Evolutionary conservation across 176 grass and related monocot genomes (phyloP), one percentile per base, ranked within the genome.

Genomic region (Aegilops umbellulata): DNA sequence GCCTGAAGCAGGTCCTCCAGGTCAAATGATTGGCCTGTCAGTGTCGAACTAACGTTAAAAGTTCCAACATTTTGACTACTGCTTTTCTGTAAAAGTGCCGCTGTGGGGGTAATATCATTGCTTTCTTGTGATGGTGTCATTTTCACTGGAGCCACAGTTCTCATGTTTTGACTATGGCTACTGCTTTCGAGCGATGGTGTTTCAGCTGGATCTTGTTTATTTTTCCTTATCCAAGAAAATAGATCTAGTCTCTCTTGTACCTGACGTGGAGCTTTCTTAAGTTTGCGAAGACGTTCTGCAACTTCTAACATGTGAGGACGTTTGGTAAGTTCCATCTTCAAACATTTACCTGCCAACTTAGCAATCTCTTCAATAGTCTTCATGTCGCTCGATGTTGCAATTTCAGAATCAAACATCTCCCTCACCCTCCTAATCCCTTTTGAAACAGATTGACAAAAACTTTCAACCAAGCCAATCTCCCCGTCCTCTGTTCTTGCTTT

Each of bases 1-100:
- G 73, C 73, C 31, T 42, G 41, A 23, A 90, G 64, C 60, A 93
- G 71, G 66, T 88, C 88, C 11, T 88, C 85, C 82, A 93, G 22
- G 35, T 83, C 78, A 23, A 90, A 88, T 24, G 27, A 7, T 44
- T 39, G 53, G 16, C 82, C 5, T 31, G 19, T 31, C 35, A 63
- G 17, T 46, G 58, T 34, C 13, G 41, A 23, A 2, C 74, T 58
- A 46, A 90, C 44, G 57, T 3, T 2, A 75, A 20, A 46, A 75
- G 3, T 29, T 19, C 3, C 15, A 14, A 2, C 4, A 3, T 69
- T 35, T 42, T 2, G 5, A 5, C 35, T 39, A 13, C 38, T 39
- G 38, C 38, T 39, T 10, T 10, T 2, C 38, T 39, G 1, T 39
- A 2, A 39, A 10, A 39, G 9, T 39, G 1, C 38, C 9, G 38